These are phyloP conservation scores for Phaseolus coccineus DNA, from an alignment of 331 rosid species.

Conservation along the genomic window DNA sequence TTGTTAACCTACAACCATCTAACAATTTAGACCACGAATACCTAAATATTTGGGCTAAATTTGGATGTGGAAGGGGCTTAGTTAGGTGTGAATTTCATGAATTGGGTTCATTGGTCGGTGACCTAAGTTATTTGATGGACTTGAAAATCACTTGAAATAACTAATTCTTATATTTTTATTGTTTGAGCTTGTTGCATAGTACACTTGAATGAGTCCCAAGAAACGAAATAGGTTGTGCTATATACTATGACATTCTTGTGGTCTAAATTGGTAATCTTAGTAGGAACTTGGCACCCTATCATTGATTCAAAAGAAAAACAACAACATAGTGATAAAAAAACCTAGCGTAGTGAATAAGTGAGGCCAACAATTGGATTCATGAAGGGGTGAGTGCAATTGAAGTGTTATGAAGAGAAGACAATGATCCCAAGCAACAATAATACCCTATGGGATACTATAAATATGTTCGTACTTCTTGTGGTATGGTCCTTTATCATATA, in stretches of 20 bases:
- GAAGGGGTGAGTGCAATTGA: constrained; percentile 1
- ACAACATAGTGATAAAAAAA: background rate
- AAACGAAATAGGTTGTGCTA: background rate
- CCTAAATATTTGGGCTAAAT: background rate
- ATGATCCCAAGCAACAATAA: constrained; percentile 13
- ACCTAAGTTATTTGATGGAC: background rate
- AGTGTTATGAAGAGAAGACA: background rate
- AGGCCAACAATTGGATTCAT: background rate
- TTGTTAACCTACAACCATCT: background rate
- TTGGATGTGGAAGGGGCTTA: background rate
- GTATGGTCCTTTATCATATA: background rate
- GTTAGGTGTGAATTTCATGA: background rate
- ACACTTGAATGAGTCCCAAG: background rate
- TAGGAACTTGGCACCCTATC: too few species aligned
- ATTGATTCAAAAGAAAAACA: background rate
- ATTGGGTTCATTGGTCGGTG: background rate
- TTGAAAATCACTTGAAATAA: background rate
- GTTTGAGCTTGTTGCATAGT: background rate
- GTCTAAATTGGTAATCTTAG: too few species aligned
- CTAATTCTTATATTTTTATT: background rate
- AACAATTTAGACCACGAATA: background rate
- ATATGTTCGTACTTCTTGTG: background rate
- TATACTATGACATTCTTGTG: too few species aligned
- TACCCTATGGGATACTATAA: background rate
- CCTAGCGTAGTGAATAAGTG: too few species aligned